phyloP scores from a whole-genome alignment of 139 green algal species.

The Zygnema circumcarinatum region DNA sequence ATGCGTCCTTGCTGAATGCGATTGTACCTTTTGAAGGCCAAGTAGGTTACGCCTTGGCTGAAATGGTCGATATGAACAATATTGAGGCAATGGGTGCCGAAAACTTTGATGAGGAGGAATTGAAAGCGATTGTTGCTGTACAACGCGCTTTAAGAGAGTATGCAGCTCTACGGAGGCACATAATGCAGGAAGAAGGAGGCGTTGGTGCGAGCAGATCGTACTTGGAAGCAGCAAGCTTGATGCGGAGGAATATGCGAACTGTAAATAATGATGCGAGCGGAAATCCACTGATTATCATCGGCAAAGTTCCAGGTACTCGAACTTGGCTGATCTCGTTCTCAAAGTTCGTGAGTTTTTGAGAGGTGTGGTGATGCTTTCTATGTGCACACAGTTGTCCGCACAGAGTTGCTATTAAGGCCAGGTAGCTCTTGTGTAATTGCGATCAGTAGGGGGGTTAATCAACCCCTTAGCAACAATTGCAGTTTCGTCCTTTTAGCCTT shows the following conservation, averaged over 20 bases:
- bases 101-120: too few relatives aligned
- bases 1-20: too few relatives aligned
- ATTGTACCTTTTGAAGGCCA: too few relatives aligned
- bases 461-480: background rate
- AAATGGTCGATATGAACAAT: too few relatives aligned
- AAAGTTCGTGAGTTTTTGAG: background rate
- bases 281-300: background rate
- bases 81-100: too few relatives aligned
- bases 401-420: background rate
- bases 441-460: background rate
- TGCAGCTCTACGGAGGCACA: background rate
- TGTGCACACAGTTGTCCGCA: background rate
- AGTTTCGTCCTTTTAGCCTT: too few relatives aligned
- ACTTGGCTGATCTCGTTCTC: background rate
- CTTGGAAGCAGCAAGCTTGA: background rate
- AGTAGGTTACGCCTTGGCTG: too few relatives aligned
- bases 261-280: background rate
- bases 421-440: background rate
- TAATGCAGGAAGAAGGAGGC: background rate
- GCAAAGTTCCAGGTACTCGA: background rate
- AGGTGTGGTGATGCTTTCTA: background rate
- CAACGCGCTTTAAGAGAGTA: background rate
- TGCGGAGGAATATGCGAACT: background rate
- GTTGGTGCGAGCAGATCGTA: background rate
- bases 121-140: background rate